Base-by-base conservation (phyloP, 768 basidiomycete species). In the Panaeolus papilionaceus region DNA sequence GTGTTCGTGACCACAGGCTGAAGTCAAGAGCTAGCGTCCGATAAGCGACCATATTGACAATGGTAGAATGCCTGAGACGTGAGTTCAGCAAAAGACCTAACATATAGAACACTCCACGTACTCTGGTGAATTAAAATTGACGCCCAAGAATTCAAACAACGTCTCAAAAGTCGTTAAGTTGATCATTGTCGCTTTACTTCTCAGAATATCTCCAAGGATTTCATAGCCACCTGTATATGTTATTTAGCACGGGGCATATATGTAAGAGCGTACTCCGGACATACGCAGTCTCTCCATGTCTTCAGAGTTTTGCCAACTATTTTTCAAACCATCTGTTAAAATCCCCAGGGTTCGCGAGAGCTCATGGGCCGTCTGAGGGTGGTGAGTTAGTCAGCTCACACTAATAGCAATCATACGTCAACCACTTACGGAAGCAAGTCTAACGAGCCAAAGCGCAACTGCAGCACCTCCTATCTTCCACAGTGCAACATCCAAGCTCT, bases 241-340 rank as follows among this genome's bases (percentile, higher is more conserved):
- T 9, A 61, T 64, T 61, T 26, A 67, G 62, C n/a, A 63, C 14
- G 16, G 26, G 28, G n/a, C 5, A 63, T 42, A 44, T 2, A 54
- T 33, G 47, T 42, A 5, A 61, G 6, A n/a, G 33, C 33, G 3
- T 16, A 47, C 54, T 14, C 49, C n/a, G 12, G 45, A 83, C 91
- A 73, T 71, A 95, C 95, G 88, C 64, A 95, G 79, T 39, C 91
- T 84, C 74, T 97, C 96, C 91, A 96, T 95, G 71, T 98, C 96
- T 74, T 96, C 96, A 40, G 93, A 96, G 73, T 94, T 95, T 72
- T 93, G 88, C 96, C 96, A 98, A 71, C 88, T 93, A 71, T 92
- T 90, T 70, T 88, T 88, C 54, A 98, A 76, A 2, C 92, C 88
- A 71, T 96, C 94, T 9, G 88, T 85, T 23, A 97, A 77, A 33